Percentiles rank a stretch among this genome's conserved stretches.
These are phyloP conservation scores for Eucalyptus lansdowneana DNA, from an alignment of 345 rosid genomes.

Conservation along the genomic window DNA sequence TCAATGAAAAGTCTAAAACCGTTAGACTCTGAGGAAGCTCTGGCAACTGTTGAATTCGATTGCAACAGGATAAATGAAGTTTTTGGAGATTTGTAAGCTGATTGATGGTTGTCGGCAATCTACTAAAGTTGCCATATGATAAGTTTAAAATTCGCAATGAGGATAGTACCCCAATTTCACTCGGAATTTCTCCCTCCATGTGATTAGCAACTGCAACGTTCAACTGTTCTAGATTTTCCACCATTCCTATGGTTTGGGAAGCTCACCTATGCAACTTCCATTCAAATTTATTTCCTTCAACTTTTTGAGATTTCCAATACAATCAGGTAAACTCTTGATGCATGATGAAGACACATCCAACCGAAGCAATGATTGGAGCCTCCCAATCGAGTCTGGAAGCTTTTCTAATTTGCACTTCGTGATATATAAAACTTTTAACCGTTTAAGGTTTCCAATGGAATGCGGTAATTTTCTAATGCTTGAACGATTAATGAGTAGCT, in stretches of 20 bases:
- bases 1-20: fast-evolving
- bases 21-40: too few relatives aligned
- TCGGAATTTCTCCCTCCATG: too few relatives aligned
- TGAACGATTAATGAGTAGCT: background rate
- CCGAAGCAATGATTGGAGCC: too few relatives aligned
- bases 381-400: background rate
- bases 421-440: background rate
- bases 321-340: fast-evolving
- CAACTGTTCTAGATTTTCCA: too few relatives aligned
- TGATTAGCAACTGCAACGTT: fast-evolving
- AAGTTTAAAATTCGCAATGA: too few relatives aligned
- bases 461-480: background rate
- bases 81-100: too few relatives aligned
- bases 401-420: background rate
- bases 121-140: too few relatives aligned
- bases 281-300: fast-evolving
- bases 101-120: too few relatives aligned
- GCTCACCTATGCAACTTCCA: fast-evolving
- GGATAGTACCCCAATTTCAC: too few relatives aligned
- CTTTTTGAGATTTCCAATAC: too few relatives aligned
- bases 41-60: too few relatives aligned
- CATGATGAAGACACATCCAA: fast-evolving
- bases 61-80: fast-evolving
- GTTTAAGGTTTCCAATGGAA: background rate
- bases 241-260: too few relatives aligned